Base-by-base conservation (phyloP, 805 yeast genomes). In the Ogataea methylovora region DNA sequence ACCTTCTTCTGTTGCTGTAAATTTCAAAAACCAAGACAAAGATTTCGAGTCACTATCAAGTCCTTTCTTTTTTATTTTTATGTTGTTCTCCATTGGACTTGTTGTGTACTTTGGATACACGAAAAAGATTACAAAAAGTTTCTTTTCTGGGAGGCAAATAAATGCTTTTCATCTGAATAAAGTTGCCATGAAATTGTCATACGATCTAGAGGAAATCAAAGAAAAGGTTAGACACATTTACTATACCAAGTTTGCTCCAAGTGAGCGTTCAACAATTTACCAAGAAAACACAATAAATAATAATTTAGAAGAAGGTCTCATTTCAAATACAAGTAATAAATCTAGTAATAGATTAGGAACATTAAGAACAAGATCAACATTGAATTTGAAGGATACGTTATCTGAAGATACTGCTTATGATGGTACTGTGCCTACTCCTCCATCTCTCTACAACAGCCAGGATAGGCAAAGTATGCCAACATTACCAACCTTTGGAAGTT, bases 301-400 rank as follows among this genome's bases (percentile, higher is more conserved):
- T 6, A 32, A 35, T 2, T 24, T 50, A 16, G 52, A 45, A 30
- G 50, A 42, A 32, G 51, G 51, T 12, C 29, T 27, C 13, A 15
- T 7, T 18, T 18, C 30, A 12, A 27, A 15, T 12, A 8, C 22
- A 3, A 27, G 23, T 12, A 27, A 27, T 13, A 17, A 27, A 27
- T 27, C 30, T 11, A 5, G 11, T 3, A 18, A 15, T 11, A 14
- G 23, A 18, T 27, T 27, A 9, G 30, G 30, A 11, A 18, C 30
- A 5, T 18, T 27, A 12, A 38, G 62, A 24, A 57, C 61, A 4
- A 40, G 62, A 28, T 53, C 60, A 6, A 52, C 57, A 1, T 27
- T 48, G 34, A 54, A 48, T 27, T 39, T 54, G 23, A 48, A 46
- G 8, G 58, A 52, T n/a, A n/a, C n/a, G n/a, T n/a, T 30, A 16